Conservation (phyloP, 208 protist genomes). For the Leishmania braziliensis region DNA sequence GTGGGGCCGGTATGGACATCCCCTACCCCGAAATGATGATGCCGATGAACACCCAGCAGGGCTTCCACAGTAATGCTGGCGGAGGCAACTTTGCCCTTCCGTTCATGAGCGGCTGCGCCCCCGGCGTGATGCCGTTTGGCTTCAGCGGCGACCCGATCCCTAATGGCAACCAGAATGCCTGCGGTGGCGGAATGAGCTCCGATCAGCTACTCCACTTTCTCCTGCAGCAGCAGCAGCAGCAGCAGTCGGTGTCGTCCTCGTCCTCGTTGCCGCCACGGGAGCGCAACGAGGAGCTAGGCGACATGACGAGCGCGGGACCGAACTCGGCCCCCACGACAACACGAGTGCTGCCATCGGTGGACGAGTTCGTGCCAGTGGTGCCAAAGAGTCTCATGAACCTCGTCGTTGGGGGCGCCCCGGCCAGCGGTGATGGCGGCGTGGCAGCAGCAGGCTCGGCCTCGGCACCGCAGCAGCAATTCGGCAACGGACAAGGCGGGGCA, state of each 20-base stretch:
- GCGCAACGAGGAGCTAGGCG: background rate
- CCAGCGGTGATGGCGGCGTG: slow-evolving; percentile 5
- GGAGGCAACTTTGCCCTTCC: background rate
- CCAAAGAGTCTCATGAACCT: slow-evolving; percentile 42
- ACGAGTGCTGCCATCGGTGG: slow-evolving; percentile 60
- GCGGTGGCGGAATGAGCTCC: slow-evolving; percentile 19
- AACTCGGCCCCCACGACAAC: slow-evolving; percentile 15
- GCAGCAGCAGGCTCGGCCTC: background rate
- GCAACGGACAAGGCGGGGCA: slow-evolving; percentile 12
- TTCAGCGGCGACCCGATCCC: background rate
- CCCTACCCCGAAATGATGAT: slow-evolving; percentile 14
- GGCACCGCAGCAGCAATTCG: background rate
- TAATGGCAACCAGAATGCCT: slow-evolving; percentile 2
- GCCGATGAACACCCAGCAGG: slow-evolving; percentile 4
- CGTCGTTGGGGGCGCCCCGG: slow-evolving; percentile 11
- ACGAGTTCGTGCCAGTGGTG: slow-evolving; percentile 67
- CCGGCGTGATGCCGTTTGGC: slow-evolving; percentile 14
- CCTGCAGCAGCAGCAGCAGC: slow-evolving; percentile 30
- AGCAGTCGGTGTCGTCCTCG: slow-evolving; percentile 9
- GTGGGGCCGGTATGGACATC: background rate
- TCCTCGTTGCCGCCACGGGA: slow-evolving; percentile 1
- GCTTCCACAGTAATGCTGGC: background rate
- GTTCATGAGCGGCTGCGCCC: slow-evolving; percentile 2
- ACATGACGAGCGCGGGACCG: background rate
- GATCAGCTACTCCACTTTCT: slow-evolving; percentile 32